Conservation (phyloP, 2,329 filamentous ascomycete species). For the Stagonosporopsis vannaccii region DNA sequence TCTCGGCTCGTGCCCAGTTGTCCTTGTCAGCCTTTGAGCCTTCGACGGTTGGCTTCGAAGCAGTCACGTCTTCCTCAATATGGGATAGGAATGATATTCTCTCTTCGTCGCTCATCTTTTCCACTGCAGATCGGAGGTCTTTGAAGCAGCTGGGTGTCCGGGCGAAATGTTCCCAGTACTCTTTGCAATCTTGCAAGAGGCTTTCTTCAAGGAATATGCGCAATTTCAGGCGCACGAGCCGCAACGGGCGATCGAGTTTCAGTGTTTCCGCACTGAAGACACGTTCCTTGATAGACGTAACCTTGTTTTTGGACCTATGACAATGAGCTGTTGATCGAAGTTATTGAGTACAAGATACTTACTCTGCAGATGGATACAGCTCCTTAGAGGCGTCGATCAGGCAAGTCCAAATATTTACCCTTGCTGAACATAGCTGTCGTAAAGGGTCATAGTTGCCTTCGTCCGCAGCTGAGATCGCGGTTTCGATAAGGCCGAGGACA, state of each 20-base stretch:
- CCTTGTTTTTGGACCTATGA: constrained; percentile 12
- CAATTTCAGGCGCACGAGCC: constrained; percentile 26
- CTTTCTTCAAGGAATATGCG: constrained; percentile 14
- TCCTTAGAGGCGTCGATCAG: constrained; percentile 25
- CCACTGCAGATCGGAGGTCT: constrained; percentile 38
- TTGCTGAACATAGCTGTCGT: constrained; percentile 26
- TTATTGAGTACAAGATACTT: background rate
- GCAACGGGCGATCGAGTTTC: constrained; percentile 24
- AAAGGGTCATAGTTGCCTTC: constrained; percentile 12
- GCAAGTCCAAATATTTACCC: constrained; percentile 29
- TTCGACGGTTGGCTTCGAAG: background rate
- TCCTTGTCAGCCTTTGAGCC: constrained; percentile 10
- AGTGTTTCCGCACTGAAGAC: constrained; percentile 21
- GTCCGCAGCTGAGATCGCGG: constrained; percentile 1
- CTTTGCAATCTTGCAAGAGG: constrained; percentile 27
- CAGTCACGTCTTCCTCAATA: constrained; percentile 19
- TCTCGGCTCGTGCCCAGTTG: constrained; percentile 27
- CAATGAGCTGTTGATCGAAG: background rate
- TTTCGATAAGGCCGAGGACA: constrained; percentile 25
- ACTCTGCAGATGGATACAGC: constrained; percentile 18
- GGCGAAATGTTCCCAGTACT: constrained; percentile 33
- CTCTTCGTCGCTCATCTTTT: constrained; percentile 21
- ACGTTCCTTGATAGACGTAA: constrained; percentile 17
- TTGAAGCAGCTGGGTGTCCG: constrained; percentile 35
- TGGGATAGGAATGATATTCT: constrained; percentile 23